These are phyloP conservation scores for Lasiosphaeria miniovina DNA, from an alignment of 495 filamentous ascomycete species.

Conservation along the genomic window DNA sequence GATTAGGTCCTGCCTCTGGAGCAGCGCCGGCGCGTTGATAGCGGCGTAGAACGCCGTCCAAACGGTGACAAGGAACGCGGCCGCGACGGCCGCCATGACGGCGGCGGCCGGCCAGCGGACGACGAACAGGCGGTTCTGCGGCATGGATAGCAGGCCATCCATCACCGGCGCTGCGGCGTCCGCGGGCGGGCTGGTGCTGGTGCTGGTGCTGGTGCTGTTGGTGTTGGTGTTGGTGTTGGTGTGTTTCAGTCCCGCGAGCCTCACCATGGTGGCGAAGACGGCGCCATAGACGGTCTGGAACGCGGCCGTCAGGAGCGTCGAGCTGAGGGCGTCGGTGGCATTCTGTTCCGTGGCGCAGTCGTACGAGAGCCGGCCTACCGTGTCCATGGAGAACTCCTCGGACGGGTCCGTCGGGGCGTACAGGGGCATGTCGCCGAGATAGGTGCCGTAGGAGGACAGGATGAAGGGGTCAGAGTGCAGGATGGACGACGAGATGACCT, in stretches of 20 bases:
- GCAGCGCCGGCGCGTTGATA: neutral
- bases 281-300: slow-evolving; percentile 1
- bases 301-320: neutral
- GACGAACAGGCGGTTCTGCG: slow-evolving; percentile 4
- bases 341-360: neutral
- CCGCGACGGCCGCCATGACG: neutral
- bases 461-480: neutral
- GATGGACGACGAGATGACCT: neutral
- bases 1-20: neutral
- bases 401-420: slow-evolving; percentile 1
- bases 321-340: neutral
- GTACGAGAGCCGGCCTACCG: slow-evolving; percentile 1
- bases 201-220: neutral
- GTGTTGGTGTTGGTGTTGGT: neutral
- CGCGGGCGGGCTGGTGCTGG: neutral
- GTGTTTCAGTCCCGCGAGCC: neutral
- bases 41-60: neutral
- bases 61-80: neutral
- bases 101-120: neutral
- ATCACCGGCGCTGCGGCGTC: neutral
- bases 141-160: neutral
- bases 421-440: neutral
- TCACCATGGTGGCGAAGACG: neutral
- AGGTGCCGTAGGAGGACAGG: neutral
- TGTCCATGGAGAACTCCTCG: neutral